Conservation (phyloP, 2,329 filamentous ascomycete genomes). For the Aureobasidium sp. region DNA sequence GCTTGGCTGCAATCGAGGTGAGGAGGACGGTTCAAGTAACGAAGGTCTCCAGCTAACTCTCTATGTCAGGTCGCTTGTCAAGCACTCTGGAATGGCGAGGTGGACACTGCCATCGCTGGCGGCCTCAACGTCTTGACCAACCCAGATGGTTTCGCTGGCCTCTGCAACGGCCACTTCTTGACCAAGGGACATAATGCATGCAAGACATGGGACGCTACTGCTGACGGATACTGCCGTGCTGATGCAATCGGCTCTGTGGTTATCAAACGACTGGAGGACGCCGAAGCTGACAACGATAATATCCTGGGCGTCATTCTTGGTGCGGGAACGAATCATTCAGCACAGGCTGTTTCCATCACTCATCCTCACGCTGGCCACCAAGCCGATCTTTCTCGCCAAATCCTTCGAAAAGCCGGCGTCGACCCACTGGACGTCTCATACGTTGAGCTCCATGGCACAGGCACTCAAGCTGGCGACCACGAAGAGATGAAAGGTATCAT, state of each 20-base stretch:
- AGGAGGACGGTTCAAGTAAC: too few species aligned
- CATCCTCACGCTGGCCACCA: conserved; percentile 23
- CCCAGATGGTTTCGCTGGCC: conserved; percentile 22
- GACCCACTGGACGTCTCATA: conserved; percentile 22
- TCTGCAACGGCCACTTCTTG: conserved; percentile 25
- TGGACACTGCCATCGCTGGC: conserved; percentile 26
- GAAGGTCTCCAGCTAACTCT: too few species aligned
- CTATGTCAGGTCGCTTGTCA: conserved; percentile 19
- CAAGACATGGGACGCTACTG: conserved; percentile 24
- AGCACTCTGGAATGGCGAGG: conserved; percentile 25
- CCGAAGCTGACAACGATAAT: conserved; percentile 27
- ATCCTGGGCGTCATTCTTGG: conserved; percentile 25
- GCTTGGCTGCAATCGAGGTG: conserved; percentile 20
- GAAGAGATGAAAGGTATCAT: conserved; percentile 24
- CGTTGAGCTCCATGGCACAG: conserved; percentile 30
- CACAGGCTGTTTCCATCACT: conserved; percentile 24
- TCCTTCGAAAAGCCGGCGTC: conserved; percentile 22
- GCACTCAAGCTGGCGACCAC: conserved; percentile 29
- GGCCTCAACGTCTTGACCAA: conserved; percentile 26
- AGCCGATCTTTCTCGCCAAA: conserved; percentile 16
- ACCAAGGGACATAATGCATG: conserved; percentile 15
- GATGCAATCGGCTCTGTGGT: conserved; percentile 24
- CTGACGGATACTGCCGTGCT: conserved; percentile 28
- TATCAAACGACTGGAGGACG: conserved; percentile 28
- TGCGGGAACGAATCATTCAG: conserved; percentile 24